Base-by-base conservation (phyloP, 805 yeast species). In the Sugiyamaella boreocaroliniensis region DNA sequence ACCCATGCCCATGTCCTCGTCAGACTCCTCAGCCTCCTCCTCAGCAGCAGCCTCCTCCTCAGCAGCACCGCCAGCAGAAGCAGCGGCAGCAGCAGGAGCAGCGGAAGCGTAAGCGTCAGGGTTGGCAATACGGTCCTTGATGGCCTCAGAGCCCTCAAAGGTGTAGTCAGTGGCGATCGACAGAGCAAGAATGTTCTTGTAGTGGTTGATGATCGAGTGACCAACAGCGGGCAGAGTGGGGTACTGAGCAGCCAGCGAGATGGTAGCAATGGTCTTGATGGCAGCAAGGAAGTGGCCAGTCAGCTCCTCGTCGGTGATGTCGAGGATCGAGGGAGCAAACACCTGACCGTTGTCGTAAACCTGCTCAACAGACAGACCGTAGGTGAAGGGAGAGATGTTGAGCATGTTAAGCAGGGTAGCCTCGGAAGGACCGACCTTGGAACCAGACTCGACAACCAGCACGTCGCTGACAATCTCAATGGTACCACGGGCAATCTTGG, bases 401-500 rank as follows among this genome's bases (percentile, higher is more conserved):
- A 93, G 85, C 98, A 93, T 88, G 89, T 93, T 93, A 76, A 93
- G 86, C 79, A 93, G 82, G 67, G 97, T 74, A 68, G 99, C 98
- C 83, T 93, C 99, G 69, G 99, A 93, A 70, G 92, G 95, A 81
- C 99, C 99, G 71, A 93, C 99, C 78, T 79, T 88, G 73, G 72
- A 71, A 71, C 88, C 87, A 61, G 85, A 83, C 61, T 79, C 82
- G 71, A 90, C 96, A 74, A 93, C 96, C 82, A 87, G 87, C 71
- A 93, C 96, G 73, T 93, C 99, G 68, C 86, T 77, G 76, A 89
- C 89, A 78, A 93, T 93, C 82, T 93, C 99, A 85, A 93, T 93
- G 80, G 97, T 89, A 93, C 99, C 99, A 87, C 99, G 90, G 78
- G 96, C 93, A 89, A 93, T 93, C 95, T 93, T 93, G 88, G 99